Base-by-base conservation (phyloP, 1,284 basidiomycete species). In the Tetrapyrgos nigripes region DNA sequence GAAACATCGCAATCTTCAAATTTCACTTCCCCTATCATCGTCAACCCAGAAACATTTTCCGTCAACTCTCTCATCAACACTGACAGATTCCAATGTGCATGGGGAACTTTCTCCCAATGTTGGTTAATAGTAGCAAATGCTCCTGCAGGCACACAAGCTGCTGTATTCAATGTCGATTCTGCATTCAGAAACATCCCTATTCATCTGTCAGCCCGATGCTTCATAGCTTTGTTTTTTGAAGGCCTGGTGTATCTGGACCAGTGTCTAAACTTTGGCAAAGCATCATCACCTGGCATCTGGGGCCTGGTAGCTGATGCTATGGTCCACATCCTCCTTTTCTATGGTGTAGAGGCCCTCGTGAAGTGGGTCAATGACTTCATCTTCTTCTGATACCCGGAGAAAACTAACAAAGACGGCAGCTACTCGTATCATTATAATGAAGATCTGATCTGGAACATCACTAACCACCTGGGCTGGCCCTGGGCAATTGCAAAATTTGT, bases 361-460 rank as follows among this genome's bases (percentile, higher is more conserved):
- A 78, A 77, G 54, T 79, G 76, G 76, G 76, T 75, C 0, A 69
- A 78, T 50, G 68, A n/a, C n/a, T n/a, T n/a, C n/a, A n/a, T n/a
- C n/a, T n/a, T n/a, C n/a, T n/a, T n/a, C n/a, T n/a, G n/a, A 77
- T 55, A 73, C 75, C 50, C 52, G 71, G 0, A 66, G 73, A 47
- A 67, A 73, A 37, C 60, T 60, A 0, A 66, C n/a, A n/a, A n/a
- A n/a, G n/a, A n/a, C n/a, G n/a, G n/a, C n/a, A n/a, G n/a, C n/a
- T n/a, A n/a, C n/a, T n/a, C n/a, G n/a, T n/a, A n/a, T n/a, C n/a
- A n/a, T n/a, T n/a, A n/a, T n/a, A n/a, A n/a, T n/a, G n/a, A n/a
- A n/a, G n/a, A n/a, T n/a, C n/a, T n/a, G n/a, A n/a, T n/a, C n/a
- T n/a, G n/a, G n/a, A n/a, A n/a, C n/a, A n/a, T n/a, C n/a, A n/a